phyloP scores from a whole-genome alignment of 331 rosid species.

The Rosa hybrid region DNA sequence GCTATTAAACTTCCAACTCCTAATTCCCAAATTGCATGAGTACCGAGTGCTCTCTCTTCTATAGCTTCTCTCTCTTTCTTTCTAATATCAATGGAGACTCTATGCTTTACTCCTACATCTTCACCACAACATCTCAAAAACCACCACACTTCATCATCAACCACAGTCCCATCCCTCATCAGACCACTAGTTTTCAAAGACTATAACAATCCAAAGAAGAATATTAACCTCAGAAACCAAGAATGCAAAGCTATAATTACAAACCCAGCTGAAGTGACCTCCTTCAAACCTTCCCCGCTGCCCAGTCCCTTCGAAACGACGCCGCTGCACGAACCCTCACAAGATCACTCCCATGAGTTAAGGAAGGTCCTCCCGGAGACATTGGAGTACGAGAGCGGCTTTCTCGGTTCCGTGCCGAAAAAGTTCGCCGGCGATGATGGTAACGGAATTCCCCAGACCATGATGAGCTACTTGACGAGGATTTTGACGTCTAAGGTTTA shows the following conservation, averaged over 20 bases:
- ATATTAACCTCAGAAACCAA: not conserved
- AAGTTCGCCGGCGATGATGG: conserved; percentile 25
- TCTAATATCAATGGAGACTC: not conserved
- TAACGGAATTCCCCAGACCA: conserved; percentile 21
- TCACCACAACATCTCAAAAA: not conserved
- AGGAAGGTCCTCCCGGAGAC: conserved; percentile 20
- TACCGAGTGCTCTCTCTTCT: not conserved
- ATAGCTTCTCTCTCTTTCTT: not conserved
- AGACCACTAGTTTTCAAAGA: not conserved
- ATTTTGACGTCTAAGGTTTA: conserved; percentile 74
- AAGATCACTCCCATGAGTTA: not conserved
- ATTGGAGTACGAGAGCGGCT: conserved; percentile 66
- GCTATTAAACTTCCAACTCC: not conserved
- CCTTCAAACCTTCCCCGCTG: not conserved
- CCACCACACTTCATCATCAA: not conserved
- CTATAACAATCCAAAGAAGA: not conserved
- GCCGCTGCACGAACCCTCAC: not conserved
- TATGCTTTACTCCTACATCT: not conserved
- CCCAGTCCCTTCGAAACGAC: not conserved
- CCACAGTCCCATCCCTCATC: not conserved
- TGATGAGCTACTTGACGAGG: conserved; percentile 65
- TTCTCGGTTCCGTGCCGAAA: conserved; percentile 65
- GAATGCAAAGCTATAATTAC: not conserved
- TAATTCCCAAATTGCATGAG: too few species aligned
- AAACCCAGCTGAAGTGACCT: not conserved